Conservation (phyloP, 1,139 yeast species). For the Protomyces lactucae-debilis region DNA sequence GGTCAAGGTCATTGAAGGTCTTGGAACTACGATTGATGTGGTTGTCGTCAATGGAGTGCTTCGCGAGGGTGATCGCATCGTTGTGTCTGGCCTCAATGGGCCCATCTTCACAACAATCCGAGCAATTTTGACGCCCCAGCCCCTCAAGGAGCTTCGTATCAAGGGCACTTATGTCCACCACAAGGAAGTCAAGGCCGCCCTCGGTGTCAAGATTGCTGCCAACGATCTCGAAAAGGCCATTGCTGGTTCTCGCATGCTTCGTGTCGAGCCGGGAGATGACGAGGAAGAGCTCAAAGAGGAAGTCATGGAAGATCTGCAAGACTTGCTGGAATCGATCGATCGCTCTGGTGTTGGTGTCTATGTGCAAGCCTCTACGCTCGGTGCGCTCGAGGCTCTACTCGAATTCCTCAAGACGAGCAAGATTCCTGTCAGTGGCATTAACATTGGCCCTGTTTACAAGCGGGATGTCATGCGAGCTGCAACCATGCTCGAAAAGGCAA, state of each 20-base stretch:
- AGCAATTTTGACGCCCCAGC: constrained; percentile 96
- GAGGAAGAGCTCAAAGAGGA: constrained; percentile 97
- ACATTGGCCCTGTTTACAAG: constrained; percentile 95
- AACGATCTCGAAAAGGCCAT: constrained; percentile 97
- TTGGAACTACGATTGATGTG: constrained; percentile 97
- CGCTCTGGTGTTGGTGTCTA: constrained; percentile 93
- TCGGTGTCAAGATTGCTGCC: constrained; percentile 98
- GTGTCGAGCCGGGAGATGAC: constrained; percentile 95
- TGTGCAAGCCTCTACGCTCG: constrained; percentile 97
- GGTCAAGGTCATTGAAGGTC: constrained; percentile 98
- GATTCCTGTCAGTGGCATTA: constrained; percentile 80
- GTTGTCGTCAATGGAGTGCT: constrained; percentile 91
- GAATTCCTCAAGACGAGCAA: constrained; percentile 98
- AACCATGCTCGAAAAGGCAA: constrained; percentile 94
- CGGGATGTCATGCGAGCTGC: constrained; percentile 97
- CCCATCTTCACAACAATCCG: constrained; percentile 97
- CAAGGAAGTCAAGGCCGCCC: constrained; percentile 96
- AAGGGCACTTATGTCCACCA: constrained; percentile 74
- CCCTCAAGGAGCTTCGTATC: constrained; percentile 89
- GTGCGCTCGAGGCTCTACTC: constrained; percentile 92
- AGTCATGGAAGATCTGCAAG: constrained; percentile 97
- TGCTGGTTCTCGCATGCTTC: constrained; percentile 94
- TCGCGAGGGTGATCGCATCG: constrained; percentile 91
- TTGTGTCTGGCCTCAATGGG: constrained; percentile 95
- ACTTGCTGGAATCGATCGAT: constrained; percentile 89